phyloP scores from a whole-genome alignment of 345 rosid species.

The Salix caprea region DNA sequence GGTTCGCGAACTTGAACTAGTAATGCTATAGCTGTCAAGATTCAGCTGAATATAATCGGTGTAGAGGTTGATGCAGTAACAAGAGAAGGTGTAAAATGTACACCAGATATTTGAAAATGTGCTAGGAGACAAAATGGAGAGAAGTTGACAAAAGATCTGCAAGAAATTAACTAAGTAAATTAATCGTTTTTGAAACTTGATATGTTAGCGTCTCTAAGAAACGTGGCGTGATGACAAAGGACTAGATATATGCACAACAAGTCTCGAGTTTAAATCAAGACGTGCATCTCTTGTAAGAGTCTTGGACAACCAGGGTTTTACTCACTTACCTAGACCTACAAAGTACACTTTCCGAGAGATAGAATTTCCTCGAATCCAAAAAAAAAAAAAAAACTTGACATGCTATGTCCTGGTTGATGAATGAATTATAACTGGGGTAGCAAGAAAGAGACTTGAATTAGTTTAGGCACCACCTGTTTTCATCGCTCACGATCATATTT shows the following conservation, averaged over 20 bases:
- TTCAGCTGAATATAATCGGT: not conserved
- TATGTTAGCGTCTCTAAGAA: no score
- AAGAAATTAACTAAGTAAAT: not conserved
- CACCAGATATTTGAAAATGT: not conserved
- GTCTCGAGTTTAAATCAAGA: no score
- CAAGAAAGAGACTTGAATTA: no score
- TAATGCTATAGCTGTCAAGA: not conserved
- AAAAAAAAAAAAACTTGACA: not conserved
- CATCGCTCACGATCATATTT: no score
- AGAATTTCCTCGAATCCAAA: no score
- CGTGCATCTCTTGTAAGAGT: no score
- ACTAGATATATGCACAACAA: no score
- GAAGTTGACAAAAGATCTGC: not conserved
- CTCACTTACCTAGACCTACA: no score
- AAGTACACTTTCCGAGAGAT: rapidly evolving
- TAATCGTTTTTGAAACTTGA: not conserved
- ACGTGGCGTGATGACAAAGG: rapidly evolving
- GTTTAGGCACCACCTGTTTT: no score
- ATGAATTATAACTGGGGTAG: not conserved
- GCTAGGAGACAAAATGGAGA: not conserved
- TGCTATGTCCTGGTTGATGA: not conserved
- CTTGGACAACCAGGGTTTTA: no score
- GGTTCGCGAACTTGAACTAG: not conserved
- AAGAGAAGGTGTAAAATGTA: not conserved
- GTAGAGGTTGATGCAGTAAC: not conserved